Percentiles rank a stretch among this genome's conserved stretches.
Evolutionary conservation across 768 basidiomycete genomes (phyloP).

Genomic region (Podaxis mareebaensis): DNA sequence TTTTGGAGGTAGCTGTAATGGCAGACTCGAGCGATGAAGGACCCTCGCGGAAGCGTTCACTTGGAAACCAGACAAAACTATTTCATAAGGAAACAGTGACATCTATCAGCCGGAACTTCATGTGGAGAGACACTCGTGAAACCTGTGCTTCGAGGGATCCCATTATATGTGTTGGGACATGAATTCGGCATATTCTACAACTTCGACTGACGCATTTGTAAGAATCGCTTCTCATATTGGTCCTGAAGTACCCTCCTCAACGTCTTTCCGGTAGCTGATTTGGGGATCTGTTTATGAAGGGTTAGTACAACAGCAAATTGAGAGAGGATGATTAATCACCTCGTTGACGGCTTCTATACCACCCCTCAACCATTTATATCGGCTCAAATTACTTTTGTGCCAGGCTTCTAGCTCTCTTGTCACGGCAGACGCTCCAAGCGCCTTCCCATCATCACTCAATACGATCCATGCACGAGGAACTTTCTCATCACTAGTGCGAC

Average conservation of each 20-base stretch:
- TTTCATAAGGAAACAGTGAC: no score
- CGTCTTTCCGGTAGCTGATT: constrained; percentile 70
- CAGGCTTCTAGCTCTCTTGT: constrained; percentile 55
- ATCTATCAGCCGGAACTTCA: no score
- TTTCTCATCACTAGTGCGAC: constrained; percentile 67
- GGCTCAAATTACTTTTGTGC: constrained; percentile 63
- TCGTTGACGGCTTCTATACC: constrained; percentile 67
- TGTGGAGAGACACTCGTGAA: no score
- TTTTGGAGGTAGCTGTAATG: no score
- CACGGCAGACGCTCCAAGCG: constrained; percentile 41
- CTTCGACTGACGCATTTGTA: constrained; percentile 29
- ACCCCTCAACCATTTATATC: constrained; percentile 75
- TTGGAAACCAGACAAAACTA: no score
- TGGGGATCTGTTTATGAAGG: constrained; percentile 57
- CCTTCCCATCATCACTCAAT: constrained; percentile 53
- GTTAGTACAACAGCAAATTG: background rate
- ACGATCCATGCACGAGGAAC: constrained; percentile 80
- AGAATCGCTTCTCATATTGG: constrained; percentile 42
- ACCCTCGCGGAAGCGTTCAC: no score
- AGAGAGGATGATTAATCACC: constrained; percentile 36
- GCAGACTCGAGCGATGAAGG: no score
- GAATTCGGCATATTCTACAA: constrained; percentile 23
- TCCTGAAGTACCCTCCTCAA: constrained; percentile 62
- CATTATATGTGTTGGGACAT: background rate
- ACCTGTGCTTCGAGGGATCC: no score